Evolutionary conservation across 2,329 filamentous ascomycete genomes (phyloP).

Genomic region (Exophiala oligosperma): DNA sequence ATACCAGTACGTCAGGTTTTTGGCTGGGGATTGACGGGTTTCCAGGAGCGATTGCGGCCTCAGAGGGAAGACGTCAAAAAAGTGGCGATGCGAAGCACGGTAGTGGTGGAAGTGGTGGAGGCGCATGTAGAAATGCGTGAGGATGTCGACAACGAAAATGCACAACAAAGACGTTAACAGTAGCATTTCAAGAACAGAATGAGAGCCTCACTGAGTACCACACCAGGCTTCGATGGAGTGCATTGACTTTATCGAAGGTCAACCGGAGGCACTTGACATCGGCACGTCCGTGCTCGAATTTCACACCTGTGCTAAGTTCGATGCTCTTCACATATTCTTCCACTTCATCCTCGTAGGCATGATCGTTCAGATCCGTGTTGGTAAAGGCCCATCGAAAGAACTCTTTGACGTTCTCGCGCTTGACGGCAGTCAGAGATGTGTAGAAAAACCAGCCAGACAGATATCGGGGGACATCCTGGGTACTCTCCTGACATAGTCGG

Average conservation of each 20-base stretch:
- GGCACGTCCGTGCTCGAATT: slow-evolving; percentile 57
- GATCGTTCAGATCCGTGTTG: slow-evolving; percentile 37
- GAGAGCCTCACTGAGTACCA: slow-evolving; percentile 60
- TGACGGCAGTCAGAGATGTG: slow-evolving; percentile 57
- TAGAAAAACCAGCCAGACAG: slow-evolving; percentile 67
- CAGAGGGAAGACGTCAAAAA: slow-evolving; percentile 14
- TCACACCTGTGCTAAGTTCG: slow-evolving; percentile 54
- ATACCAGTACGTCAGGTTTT: slow-evolving; percentile 58
- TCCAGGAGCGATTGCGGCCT: slow-evolving; percentile 16
- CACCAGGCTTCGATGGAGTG: slow-evolving; percentile 60
- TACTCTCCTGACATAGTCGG: slow-evolving; percentile 54
- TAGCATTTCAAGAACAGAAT: slow-evolving; percentile 32
- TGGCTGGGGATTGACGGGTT: slow-evolving; percentile 2
- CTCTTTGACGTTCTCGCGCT: slow-evolving; percentile 65
- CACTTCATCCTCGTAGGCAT: slow-evolving; percentile 53
- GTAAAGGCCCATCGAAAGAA: slow-evolving; percentile 70
- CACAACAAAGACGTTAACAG: slow-evolving; percentile 32
- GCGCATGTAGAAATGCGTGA: slow-evolving; percentile 17
- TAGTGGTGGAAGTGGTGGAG: slow-evolving; percentile 15
- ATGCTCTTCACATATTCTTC: slow-evolving; percentile 56
- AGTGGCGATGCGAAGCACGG: slow-evolving; percentile 13
- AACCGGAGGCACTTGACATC: slow-evolving; percentile 60
- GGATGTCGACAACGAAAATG: slow-evolving; percentile 47
- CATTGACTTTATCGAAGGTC: slow-evolving; percentile 63
- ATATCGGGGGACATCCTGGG: slow-evolving; percentile 58